These are phyloP conservation scores for Cordyceps sp. DNA, from an alignment of 2,329 filamentous ascomycete species.

Conservation along the genomic window DNA sequence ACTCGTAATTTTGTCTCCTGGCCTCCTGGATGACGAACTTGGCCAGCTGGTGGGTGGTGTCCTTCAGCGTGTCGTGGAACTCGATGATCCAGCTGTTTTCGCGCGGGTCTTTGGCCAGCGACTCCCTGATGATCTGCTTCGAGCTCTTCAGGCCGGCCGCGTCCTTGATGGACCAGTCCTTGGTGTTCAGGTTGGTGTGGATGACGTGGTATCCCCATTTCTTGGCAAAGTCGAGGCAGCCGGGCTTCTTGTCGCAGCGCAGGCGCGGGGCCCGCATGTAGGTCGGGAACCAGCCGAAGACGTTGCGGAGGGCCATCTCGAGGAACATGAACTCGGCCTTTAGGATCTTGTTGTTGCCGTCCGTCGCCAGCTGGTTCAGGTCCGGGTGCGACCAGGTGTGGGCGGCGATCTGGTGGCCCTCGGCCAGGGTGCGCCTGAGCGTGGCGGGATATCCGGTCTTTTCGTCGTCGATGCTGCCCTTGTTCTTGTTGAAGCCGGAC, in stretches of 20 bases:
- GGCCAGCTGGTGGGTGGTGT: background rate
- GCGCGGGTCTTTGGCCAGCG: background rate
- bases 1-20: no score
- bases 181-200: slow-evolving; percentile 42
- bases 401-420: slow-evolving; percentile 28
- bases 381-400: slow-evolving; percentile 30
- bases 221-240: slow-evolving; percentile 18
- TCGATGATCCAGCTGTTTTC: background rate
- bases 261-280: slow-evolving; percentile 29
- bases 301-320: slow-evolving; percentile 24
- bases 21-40: no score
- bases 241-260: slow-evolving; percentile 21
- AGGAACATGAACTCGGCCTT: slow-evolving; percentile 23
- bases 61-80: background rate
- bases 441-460: slow-evolving; percentile 16
- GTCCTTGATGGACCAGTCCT: no score
- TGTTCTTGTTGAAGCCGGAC: slow-evolving; percentile 22
- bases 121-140: background rate
- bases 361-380: slow-evolving; percentile 12
- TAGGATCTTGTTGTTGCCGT: slow-evolving; percentile 15
- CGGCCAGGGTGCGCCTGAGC: slow-evolving; percentile 20
- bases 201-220: slow-evolving; percentile 36
- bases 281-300: slow-evolving; percentile 22
- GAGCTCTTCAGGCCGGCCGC: slow-evolving; percentile 21
- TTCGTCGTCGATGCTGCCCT: slow-evolving; percentile 22